A percentile compares a stretch with the other conserved stretches of the same genome.
Conservation (phyloP, 2,329 filamentous ascomycete species). For the Penicillium hordei region DNA sequence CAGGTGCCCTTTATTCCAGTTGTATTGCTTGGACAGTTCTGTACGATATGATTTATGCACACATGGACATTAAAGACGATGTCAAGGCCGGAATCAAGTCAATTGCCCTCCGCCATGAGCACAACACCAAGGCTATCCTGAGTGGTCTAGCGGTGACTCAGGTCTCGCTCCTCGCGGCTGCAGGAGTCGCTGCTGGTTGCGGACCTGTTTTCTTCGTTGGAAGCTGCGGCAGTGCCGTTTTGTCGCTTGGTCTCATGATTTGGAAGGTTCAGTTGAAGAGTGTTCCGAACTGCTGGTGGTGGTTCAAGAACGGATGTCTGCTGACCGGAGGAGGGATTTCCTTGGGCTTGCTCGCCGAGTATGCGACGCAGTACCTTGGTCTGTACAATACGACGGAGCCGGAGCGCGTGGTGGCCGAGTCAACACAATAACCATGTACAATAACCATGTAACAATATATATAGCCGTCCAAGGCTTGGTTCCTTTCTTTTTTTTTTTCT, state of each 20-base stretch:
- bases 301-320: constrained; percentile 63
- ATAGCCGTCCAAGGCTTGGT: not conserved
- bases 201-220: constrained; percentile 60
- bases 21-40: constrained; percentile 51
- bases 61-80: constrained; percentile 55
- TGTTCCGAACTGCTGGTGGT: constrained; percentile 62
- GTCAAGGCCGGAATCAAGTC: constrained; percentile 52
- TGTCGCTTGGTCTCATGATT: constrained; percentile 60
- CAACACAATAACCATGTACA: constrained; percentile 10
- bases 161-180: constrained; percentile 44
- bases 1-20: constrained; percentile 47
- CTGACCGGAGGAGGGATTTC: constrained; percentile 61
- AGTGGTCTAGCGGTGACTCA: constrained; percentile 43
- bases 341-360: constrained; percentile 57
- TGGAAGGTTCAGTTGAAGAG: constrained; percentile 58
- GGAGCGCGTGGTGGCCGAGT: constrained; percentile 5
- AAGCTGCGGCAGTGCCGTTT: constrained; percentile 57
- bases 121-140: constrained; percentile 48
- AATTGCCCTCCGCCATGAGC: constrained; percentile 51
- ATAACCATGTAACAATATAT: constrained; percentile 11
- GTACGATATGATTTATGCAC: constrained; percentile 55
- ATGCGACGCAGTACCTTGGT: constrained; percentile 38
- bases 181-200: constrained; percentile 51
- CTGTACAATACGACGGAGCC: constrained; percentile 25
- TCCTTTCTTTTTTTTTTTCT: too few species aligned